Evolutionary conservation across 805 yeast species (phyloP).

Genomic region (Brettanomyces bruxellensis): DNA sequence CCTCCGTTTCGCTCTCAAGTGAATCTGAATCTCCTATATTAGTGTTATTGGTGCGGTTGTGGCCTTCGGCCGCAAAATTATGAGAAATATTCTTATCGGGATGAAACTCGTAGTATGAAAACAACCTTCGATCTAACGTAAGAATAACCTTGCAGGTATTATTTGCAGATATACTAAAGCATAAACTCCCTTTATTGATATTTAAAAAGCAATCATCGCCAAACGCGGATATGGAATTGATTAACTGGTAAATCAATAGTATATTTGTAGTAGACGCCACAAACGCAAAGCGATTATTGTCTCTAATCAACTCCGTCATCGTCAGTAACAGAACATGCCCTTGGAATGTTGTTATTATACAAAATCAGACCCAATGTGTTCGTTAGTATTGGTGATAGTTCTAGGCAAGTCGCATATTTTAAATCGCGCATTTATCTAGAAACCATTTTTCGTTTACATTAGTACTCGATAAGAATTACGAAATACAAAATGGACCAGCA

Average conservation of each 20-base stretch:
- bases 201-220: constrained; percentile 21
- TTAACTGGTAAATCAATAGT: constrained; percentile 16
- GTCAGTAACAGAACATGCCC: too few species aligned
- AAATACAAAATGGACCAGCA: too few species aligned
- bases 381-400: too few species aligned
- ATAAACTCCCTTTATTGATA: constrained; percentile 42
- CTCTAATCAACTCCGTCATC: too few species aligned
- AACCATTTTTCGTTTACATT: too few species aligned
- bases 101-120: constrained; percentile 24
- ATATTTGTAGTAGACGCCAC: constrained; percentile 21
- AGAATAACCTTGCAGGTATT: constrained; percentile 32
- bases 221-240: constrained; percentile 21
- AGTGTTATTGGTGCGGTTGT: neutral
- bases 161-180: constrained; percentile 39
- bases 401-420: too few species aligned
- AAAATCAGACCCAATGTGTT: too few species aligned
- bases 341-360: too few species aligned
- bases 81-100: constrained; percentile 2
- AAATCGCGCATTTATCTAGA: too few species aligned
- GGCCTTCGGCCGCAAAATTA: neutral
- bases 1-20: constrained; percentile 5
- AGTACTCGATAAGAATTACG: too few species aligned
- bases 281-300: constrained; percentile 10
- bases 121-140: constrained; percentile 28
- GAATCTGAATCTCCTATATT: constrained; percentile 6